Conservation (phyloP, 176 grass and related monocot species). For the Triticum aestivum region DNA sequence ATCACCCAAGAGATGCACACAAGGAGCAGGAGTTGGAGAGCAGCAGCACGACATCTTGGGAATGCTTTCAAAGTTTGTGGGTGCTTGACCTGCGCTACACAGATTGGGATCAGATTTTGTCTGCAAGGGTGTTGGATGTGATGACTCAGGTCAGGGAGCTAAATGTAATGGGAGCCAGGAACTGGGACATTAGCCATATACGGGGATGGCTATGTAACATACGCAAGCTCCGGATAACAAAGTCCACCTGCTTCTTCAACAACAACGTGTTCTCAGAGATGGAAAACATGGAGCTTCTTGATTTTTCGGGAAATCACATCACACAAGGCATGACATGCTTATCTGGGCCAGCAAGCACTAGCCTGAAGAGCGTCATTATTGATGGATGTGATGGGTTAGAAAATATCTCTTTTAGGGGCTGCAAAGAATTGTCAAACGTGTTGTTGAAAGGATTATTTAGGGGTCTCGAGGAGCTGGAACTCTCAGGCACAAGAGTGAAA, state of each 20-base stretch:
- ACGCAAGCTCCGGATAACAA: not conserved
- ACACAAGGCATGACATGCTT: not conserved
- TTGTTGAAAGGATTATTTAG: not conserved
- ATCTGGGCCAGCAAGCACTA: not conserved
- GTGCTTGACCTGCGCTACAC: not conserved
- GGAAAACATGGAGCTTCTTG: not conserved
- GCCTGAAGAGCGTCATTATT: not conserved
- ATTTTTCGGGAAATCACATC: not conserved
- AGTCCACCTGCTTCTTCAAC: too few relatives aligned
- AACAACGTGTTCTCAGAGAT: not conserved
- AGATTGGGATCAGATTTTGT: not conserved
- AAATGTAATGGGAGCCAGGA: too few relatives aligned
- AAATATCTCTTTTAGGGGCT: not conserved
- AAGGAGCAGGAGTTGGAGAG: not conserved
- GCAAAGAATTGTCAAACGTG: not conserved
- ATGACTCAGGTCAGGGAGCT: too few relatives aligned
- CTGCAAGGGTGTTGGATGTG: not conserved
- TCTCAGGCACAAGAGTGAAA: not conserved
- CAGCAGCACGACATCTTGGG: not conserved
- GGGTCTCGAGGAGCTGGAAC: not conserved
- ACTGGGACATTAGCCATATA: too few relatives aligned
- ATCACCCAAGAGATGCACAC: too few relatives aligned
- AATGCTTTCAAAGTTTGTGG: not conserved
- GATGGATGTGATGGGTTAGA: not conserved
- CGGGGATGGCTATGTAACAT: too few relatives aligned